Evolutionary conservation across 331 rosid species (phyloP).

Genomic region (Prunus yedoensis): DNA sequence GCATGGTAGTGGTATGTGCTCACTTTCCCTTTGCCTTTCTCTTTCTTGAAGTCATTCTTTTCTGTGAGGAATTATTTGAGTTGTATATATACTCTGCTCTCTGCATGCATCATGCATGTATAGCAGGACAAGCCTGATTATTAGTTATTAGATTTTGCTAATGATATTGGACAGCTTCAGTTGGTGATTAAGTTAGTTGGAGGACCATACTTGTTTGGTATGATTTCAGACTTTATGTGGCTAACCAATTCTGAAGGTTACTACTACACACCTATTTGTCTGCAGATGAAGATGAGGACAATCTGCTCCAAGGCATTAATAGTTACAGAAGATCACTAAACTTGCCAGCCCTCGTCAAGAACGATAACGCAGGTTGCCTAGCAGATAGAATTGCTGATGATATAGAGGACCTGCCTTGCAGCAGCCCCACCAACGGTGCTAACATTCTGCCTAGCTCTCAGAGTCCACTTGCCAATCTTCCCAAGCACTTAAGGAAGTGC

Average conservation of each 20-base stretch:
- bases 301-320: slow-evolving; percentile 69
- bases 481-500: slow-evolving; percentile 33
- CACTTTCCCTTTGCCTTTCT: neutral
- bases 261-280: neutral
- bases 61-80: neutral
- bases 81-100: too few species aligned
- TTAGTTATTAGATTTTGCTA: neutral
- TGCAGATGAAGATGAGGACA: slow-evolving; percentile 54
- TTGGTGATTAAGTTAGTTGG: neutral
- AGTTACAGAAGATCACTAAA: slow-evolving; percentile 50
- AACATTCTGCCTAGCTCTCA: slow-evolving; percentile 21
- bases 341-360: slow-evolving; percentile 36
- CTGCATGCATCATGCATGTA: neutral
- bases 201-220: neutral
- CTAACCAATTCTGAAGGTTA: neutral
- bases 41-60: neutral
- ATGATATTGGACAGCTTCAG: neutral
- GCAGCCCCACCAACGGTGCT: slow-evolving; percentile 27
- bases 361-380: slow-evolving; percentile 61
- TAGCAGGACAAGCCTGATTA: neutral
- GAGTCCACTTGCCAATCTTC: slow-evolving; percentile 36
- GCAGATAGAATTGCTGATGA: slow-evolving; percentile 68
- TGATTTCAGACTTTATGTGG: neutral
- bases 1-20: slow-evolving; percentile 38
- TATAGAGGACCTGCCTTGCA: slow-evolving; percentile 54